A percentile compares a stretch with the other conserved stretches of the same genome.
Conservation (phyloP, 75 land plant genomes). For the Cunninghamia lanceolata region DNA sequence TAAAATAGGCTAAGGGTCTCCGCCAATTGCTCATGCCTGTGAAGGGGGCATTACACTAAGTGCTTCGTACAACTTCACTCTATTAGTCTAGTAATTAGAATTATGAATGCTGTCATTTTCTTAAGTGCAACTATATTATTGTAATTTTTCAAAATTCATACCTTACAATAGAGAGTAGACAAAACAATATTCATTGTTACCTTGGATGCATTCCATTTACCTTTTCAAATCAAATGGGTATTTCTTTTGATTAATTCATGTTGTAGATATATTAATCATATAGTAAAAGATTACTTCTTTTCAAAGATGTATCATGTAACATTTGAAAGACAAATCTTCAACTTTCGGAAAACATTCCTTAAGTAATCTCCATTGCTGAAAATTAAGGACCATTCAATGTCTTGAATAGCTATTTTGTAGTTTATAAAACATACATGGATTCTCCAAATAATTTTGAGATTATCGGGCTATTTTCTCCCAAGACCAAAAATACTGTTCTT, state of each 20-base stretch:
- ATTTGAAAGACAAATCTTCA: not conserved
- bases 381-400: not conserved
- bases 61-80: too few species aligned
- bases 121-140: not conserved
- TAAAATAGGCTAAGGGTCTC: too few species aligned
- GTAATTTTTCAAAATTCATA: not conserved
- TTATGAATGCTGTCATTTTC: not conserved
- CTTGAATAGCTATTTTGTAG: not conserved
- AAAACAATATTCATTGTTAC: not conserved
- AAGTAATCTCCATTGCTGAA: not conserved
- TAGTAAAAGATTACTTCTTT: not conserved
- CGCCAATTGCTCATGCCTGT: too few species aligned
- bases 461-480: not conserved
- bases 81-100: too few species aligned
- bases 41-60: too few species aligned
- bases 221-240: not conserved
- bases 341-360: not conserved
- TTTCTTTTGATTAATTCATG: not conserved
- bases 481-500: not conserved
- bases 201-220: not conserved
- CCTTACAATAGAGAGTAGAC: not conserved
- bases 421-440: not conserved
- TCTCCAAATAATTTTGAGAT: not conserved
- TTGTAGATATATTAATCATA: not conserved
- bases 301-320: not conserved